These are phyloP conservation scores for Suillus tomentosus DNA, from an alignment of 768 basidiomycete genomes.

Conservation along the genomic window DNA sequence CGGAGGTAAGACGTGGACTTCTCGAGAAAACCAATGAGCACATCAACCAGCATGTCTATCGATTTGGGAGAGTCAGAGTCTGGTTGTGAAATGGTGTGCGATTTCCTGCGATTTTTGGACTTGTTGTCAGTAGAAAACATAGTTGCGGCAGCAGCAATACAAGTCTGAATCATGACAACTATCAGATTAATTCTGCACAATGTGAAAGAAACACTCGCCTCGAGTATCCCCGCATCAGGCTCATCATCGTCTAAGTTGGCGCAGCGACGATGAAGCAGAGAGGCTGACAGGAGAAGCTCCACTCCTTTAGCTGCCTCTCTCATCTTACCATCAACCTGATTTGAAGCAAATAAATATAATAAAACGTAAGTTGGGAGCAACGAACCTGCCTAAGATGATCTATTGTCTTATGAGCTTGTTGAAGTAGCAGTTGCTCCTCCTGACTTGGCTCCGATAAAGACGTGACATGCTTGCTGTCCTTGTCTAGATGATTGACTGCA, in stretches of 20 bases:
- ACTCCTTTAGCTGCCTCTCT: conserved; percentile 55
- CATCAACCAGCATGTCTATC: conserved; percentile 84
- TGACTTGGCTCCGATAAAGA: conserved; percentile 54
- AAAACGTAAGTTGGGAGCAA: neutral
- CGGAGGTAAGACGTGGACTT: conserved; percentile 80
- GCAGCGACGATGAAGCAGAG: conserved; percentile 73
- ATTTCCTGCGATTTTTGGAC: conserved; percentile 44
- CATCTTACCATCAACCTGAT: conserved; percentile 19
- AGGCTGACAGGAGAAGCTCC: conserved; percentile 69
- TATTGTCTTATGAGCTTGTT: conserved; percentile 45
- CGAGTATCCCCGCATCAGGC: conserved; percentile 53
- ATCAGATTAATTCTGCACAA: neutral
- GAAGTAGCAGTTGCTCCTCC: conserved; percentile 49
- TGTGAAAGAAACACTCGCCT: conserved; percentile 45
- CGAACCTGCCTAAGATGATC: conserved; percentile 48
- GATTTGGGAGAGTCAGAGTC: conserved; percentile 51
- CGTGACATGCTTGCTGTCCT: conserved; percentile 68
- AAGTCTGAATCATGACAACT: conserved; percentile 44
- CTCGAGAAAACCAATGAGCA: conserved; percentile 89
- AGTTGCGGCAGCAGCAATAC: conserved; percentile 57
- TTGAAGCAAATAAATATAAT: neutral
- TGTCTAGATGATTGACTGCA: conserved; percentile 57
- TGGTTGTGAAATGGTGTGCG: conserved; percentile 27
- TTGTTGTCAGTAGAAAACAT: conserved; percentile 48
- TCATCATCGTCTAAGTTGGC: conserved; percentile 53